Conservation (phyloP, 306 rosid species). For the Castanea mollissima region DNA sequence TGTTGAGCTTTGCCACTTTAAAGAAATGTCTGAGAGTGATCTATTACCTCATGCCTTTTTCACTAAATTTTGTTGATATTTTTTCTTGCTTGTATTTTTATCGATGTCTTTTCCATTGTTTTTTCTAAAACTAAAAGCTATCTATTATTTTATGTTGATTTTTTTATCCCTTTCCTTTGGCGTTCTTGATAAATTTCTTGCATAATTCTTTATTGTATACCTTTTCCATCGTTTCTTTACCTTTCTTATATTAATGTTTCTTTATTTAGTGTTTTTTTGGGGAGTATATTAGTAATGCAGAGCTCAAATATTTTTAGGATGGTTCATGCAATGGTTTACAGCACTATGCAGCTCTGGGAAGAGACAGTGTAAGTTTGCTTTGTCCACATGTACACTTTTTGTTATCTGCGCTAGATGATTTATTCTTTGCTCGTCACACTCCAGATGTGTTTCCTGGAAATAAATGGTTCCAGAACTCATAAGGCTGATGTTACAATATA, state of each 20-base stretch:
- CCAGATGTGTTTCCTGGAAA: neutral
- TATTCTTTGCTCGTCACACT: neutral
- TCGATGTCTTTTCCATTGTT: neutral
- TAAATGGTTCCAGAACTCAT: neutral
- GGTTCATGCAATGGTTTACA: constrained; percentile 95
- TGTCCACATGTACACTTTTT: neutral
- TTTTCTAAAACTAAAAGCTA: neutral
- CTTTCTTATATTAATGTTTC: neutral
- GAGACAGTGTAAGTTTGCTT: constrained; percentile 61
- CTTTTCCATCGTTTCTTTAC: neutral
- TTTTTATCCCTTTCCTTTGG: neutral
- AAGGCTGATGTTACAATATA: neutral
- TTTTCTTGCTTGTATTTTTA: no score
- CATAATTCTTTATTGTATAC: constrained; percentile 1
- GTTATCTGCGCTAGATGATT: neutral
- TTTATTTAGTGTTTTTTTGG: neutral
- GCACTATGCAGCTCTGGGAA: constrained; percentile 89
- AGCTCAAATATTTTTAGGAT: constrained; percentile 52
- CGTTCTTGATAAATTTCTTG: neutral
- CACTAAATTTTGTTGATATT: neutral
- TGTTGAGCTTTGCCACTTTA: neutral
- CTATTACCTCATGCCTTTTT: neutral
- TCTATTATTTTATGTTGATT: neutral
- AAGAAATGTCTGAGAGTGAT: neutral
- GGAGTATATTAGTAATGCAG: constrained; percentile 16